Conservation (phyloP, 2,329 filamentous ascomycete genomes). For the Clonostachys chloroleuca region DNA sequence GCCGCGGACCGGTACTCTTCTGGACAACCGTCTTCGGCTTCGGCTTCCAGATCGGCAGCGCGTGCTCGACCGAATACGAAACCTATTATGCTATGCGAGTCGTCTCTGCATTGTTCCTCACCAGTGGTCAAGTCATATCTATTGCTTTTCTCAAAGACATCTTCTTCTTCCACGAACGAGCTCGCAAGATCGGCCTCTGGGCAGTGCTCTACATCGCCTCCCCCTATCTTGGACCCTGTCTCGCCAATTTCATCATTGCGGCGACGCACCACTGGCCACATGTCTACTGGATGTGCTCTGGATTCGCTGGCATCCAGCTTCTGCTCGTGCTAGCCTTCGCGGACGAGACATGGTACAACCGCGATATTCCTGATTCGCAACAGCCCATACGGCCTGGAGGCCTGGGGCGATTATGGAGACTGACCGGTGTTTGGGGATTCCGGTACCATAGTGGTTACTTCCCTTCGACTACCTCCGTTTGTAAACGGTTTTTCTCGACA, state of each 20-base stretch:
- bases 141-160: conserved; percentile 33
- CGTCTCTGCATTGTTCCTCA: too few species aligned
- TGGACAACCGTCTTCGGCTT: too few species aligned
- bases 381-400: too few species aligned
- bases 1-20: too few species aligned
- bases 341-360: too few species aligned
- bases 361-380: too few species aligned
- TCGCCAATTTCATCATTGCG: conserved; percentile 43
- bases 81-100: too few species aligned
- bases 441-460: too few species aligned
- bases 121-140: neutral
- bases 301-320: conserved; percentile 25
- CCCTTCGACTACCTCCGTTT: too few species aligned
- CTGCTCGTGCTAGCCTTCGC: conserved; percentile 12
- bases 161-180: conserved; percentile 57
- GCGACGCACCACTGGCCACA: conserved; percentile 34
- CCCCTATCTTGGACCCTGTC: conserved; percentile 38
- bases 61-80: neutral
- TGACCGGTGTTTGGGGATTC: too few species aligned
- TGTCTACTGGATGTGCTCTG: conserved; percentile 42
- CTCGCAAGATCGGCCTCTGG: conserved; percentile 44
- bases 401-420: too few species aligned
- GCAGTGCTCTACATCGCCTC: conserved; percentile 32
- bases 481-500: too few species aligned
- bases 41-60: neutral